phyloP scores from a whole-genome alignment of 495 filamentous ascomycete genomes.

The Entonaema liquescens region DNA sequence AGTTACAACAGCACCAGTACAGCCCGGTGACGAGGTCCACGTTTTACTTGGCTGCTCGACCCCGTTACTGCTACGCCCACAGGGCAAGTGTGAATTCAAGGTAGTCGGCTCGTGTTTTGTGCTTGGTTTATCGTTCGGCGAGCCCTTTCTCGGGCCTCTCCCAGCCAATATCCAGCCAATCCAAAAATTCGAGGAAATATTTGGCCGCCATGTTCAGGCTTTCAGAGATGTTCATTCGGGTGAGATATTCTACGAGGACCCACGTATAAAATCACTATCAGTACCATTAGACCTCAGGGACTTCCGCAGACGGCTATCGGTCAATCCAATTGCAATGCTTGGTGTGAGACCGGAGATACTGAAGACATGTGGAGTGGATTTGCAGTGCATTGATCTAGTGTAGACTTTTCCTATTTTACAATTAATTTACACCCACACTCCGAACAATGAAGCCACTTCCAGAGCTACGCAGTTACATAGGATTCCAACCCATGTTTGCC shows the following conservation, averaged over 20 bases:
- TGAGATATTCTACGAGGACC: constrained; percentile 11
- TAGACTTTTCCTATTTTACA: neutral
- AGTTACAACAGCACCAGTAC: neutral
- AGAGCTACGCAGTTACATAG: neutral
- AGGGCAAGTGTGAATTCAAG: constrained; percentile 4
- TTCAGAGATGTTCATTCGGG: constrained; percentile 8
- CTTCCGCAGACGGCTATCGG: constrained; percentile 1
- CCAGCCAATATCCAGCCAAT: constrained; percentile 3
- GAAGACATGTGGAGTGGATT: neutral
- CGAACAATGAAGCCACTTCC: neutral
- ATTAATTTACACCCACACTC: neutral
- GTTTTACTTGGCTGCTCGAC: constrained; percentile 13
- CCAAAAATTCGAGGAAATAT: neutral
- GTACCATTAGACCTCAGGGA: constrained; percentile 2
- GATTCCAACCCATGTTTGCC: neutral
- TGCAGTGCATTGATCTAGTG: neutral
- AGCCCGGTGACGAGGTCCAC: constrained; percentile 17
- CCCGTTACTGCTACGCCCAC: constrained; percentile 10
- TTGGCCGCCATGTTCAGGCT: neutral
- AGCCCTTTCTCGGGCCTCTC: constrained; percentile 23
- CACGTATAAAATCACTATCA: constrained; percentile 13
- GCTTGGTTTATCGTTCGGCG: neutral
- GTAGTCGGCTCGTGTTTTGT: constrained; percentile 22
- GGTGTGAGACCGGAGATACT: neutral
- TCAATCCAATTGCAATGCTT: neutral